A percentile compares a stretch with the other conserved stretches of the same genome.
Conservation (phyloP, 1,139 yeast genomes). For the Protomyces inouyei region DNA sequence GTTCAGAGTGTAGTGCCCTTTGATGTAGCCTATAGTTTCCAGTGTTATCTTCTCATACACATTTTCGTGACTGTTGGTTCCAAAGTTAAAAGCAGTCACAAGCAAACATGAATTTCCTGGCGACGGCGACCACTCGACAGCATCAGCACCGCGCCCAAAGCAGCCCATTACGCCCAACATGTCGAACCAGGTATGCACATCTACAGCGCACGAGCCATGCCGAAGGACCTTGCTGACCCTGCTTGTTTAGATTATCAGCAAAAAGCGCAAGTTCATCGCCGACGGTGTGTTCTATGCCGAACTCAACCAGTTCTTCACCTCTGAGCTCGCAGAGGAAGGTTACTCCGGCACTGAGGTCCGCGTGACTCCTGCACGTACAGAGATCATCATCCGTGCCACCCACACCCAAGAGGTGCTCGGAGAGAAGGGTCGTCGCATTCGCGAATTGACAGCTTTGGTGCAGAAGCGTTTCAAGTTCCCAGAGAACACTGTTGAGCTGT, state of each 20-base stretch:
- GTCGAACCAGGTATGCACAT: background rate
- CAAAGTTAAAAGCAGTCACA: background rate
- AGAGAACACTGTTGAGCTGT: slow-evolving; percentile 89
- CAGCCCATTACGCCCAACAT: slow-evolving; percentile 5
- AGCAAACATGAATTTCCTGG: background rate
- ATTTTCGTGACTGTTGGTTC: background rate
- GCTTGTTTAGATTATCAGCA: slow-evolving; percentile 16
- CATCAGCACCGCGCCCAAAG: background rate
- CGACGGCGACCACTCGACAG: background rate
- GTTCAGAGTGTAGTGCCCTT: too few species aligned
- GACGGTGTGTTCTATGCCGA: slow-evolving; percentile 99
- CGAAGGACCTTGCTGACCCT: background rate
- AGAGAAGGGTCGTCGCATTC: slow-evolving; percentile 99
- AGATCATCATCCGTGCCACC: slow-evolving; percentile 97
- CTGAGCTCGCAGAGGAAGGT: slow-evolving; percentile 99
- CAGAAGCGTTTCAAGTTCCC: slow-evolving; percentile 98
- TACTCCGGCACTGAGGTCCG: slow-evolving; percentile 99
- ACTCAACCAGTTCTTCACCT: slow-evolving; percentile 99
- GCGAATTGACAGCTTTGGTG: slow-evolving; percentile 94
- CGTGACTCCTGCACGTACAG: slow-evolving; percentile 97
- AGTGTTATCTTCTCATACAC: too few species aligned
- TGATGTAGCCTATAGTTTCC: too few species aligned
- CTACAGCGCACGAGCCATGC: background rate
- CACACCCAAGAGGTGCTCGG: slow-evolving; percentile 99
- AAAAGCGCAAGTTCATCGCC: slow-evolving; percentile 55